Conservation (phyloP, 2,329 filamentous ascomycete species). For the Aureobasidium uvarum region DNA sequence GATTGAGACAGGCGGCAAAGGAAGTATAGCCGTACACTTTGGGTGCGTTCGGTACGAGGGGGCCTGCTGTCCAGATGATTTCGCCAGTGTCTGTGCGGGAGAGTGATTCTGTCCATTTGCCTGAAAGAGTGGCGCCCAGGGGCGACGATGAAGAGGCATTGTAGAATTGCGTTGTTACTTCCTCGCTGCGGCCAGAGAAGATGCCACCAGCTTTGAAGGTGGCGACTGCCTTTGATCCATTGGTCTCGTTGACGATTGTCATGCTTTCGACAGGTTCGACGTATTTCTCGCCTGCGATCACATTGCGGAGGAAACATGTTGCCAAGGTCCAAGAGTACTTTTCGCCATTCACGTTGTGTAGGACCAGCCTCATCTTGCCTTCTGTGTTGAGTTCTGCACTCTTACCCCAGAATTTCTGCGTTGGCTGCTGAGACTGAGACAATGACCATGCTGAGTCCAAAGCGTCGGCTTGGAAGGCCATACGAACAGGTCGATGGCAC, state of each 20-base stretch:
- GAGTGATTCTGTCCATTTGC: conserved; percentile 81
- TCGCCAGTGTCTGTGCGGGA: conserved; percentile 61
- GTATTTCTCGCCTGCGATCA: conserved; percentile 98
- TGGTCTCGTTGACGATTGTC: conserved; percentile 79
- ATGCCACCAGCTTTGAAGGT: conserved; percentile 95
- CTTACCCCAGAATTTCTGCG: conserved; percentile 99
- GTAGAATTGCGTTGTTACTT: conserved; percentile 74
- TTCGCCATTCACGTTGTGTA: conserved; percentile 53
- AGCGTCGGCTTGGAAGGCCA: conserved; percentile 86
- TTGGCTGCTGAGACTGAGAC: conserved; percentile 79
- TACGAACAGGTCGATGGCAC: conserved; percentile 82
- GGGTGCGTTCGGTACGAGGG: conserved; percentile 73
- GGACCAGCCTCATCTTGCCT: conserved; percentile 73
- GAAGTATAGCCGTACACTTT: conserved; percentile 84
- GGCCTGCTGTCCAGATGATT: conserved; percentile 75
- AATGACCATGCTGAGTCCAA: conserved; percentile 68
- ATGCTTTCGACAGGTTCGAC: conserved; percentile 91
- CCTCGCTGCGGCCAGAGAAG: conserved; percentile 93
- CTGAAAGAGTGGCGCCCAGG: conserved; percentile 66
- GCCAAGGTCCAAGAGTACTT: conserved; percentile 81
- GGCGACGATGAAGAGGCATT: conserved; percentile 54
- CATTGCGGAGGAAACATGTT: conserved; percentile 88
- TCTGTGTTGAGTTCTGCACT: conserved; percentile 92
- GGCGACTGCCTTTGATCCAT: conserved; percentile 76
- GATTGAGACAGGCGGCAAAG: conserved; percentile 84